Percentiles rank a stretch among this genome's conserved stretches.
Evolutionary conservation across 495 filamentous ascomycete species (phyloP).

Genomic region (Hypoxylon lenormandii): DNA sequence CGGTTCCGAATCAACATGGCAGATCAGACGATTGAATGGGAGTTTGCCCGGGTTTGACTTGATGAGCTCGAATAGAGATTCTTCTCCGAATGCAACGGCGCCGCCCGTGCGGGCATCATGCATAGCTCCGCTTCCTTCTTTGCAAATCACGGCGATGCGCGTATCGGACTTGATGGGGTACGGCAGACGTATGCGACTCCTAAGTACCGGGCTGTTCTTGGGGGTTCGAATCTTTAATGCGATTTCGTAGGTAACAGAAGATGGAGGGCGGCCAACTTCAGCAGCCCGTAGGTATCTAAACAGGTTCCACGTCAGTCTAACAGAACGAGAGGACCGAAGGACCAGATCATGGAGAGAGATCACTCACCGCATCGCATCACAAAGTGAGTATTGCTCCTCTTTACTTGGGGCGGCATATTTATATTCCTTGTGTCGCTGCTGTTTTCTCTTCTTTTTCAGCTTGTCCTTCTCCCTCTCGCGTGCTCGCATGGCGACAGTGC

Average conservation of each 20-base stretch:
- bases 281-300: conserved; percentile 86
- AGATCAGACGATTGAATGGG: conserved; percentile 89
- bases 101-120: conserved; percentile 78
- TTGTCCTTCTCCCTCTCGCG: conserved; percentile 66
- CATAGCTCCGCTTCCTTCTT: conserved; percentile 75
- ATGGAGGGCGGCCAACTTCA: conserved; percentile 85
- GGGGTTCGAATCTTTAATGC: conserved; percentile 79
- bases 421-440: conserved; percentile 69
- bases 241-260: conserved; percentile 84
- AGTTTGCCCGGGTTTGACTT: conserved; percentile 68
- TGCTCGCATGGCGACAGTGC: conserved; percentile 51
- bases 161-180: conserved; percentile 87
- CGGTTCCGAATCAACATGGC: conserved; percentile 78
- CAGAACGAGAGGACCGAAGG: conserved; percentile 10
- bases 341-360: background rate
- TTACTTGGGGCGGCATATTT: conserved; percentile 72
- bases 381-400: conserved; percentile 78
- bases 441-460: conserved; percentile 76
- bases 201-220: conserved; percentile 85
- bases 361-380: conserved; percentile 90
- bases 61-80: conserved; percentile 83
- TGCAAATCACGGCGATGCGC: conserved; percentile 87
- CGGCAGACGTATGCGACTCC: conserved; percentile 87
- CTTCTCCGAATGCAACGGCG: conserved; percentile 83
- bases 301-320: background rate